These are phyloP conservation scores for Citrullus amarus DNA, from an alignment of 306 rosid species.

Conservation along the genomic window DNA sequence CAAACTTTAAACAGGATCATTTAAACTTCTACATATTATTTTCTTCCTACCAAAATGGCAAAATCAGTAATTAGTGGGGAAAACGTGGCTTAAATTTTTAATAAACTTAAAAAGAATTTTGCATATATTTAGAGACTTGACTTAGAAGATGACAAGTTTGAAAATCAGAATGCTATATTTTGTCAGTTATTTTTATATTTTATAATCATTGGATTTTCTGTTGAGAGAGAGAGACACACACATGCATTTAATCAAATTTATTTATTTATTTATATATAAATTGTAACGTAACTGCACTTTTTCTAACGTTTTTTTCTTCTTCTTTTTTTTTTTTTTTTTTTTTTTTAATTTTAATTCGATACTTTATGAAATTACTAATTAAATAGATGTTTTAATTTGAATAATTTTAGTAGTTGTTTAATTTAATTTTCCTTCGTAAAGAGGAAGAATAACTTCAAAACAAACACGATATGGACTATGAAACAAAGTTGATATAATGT, in stretches of 20 bases:
- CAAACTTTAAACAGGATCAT: too few relatives aligned
- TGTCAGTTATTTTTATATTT: slow-evolving; percentile 16
- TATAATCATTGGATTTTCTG: slow-evolving; percentile 15
- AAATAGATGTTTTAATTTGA: background rate
- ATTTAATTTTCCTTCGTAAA: too few relatives aligned
- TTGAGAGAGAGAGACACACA: background rate
- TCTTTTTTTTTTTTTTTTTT: background rate
- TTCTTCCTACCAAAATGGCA: background rate
- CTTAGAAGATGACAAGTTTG: slow-evolving; percentile 16
- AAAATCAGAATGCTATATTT: slow-evolving; percentile 1
- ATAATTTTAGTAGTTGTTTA: too few relatives aligned
- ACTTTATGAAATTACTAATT: background rate
- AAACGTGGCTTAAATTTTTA: background rate
- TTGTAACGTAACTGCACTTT: background rate
- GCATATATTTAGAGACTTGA: background rate
- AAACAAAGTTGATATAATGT: too few relatives aligned
- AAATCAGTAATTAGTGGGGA: background rate
- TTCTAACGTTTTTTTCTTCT: background rate
- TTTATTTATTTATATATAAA: background rate
- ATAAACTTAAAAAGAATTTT: background rate
- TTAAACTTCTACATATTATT: too few relatives aligned
- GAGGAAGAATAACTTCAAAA: too few relatives aligned
- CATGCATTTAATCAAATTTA: background rate
- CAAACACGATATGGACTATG: too few relatives aligned
- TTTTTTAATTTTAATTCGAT: background rate